These are phyloP conservation scores for Rosa persica DNA, from an alignment of 306 rosid genomes.

Conservation along the genomic window DNA sequence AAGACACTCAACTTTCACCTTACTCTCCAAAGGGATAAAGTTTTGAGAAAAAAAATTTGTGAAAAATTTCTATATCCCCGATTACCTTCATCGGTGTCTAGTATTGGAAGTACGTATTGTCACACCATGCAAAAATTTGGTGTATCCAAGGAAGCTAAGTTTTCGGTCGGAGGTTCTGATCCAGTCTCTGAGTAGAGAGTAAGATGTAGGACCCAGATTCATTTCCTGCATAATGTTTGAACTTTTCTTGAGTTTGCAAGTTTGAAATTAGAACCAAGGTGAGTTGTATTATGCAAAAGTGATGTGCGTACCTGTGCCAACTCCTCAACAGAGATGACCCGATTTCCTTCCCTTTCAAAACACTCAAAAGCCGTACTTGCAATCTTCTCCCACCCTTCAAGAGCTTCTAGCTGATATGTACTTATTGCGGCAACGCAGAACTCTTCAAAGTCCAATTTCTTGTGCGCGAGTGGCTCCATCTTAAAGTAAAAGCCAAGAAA, in stretches of 20 bases:
- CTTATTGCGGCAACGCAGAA: conserved; percentile 90
- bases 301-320: conserved; percentile 72
- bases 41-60: not conserved
- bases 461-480: conserved; percentile 79
- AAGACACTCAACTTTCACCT: conserved; percentile 21
- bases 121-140: conserved; percentile 90
- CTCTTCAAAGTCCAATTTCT: conserved; percentile 83
- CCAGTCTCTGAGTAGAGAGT: conserved; percentile 77
- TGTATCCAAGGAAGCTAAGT: conserved; percentile 78
- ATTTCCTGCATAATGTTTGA: conserved; percentile 64
- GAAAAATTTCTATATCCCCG: conserved; percentile 21
- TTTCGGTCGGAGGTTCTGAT: conserved; percentile 80
- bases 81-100: conserved; percentile 54
- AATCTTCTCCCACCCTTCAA: conserved; percentile 77
- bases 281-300: not conserved
- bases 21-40: conserved; percentile 9
- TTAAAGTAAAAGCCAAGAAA: conserved; percentile 30
- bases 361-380: conserved; percentile 63
- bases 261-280: conserved; percentile 2
- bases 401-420: conserved; percentile 88
- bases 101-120: conserved; percentile 67
- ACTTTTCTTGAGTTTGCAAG: conserved; percentile 13
- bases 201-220: conserved; percentile 74
- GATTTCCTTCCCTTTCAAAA: conserved; percentile 78
- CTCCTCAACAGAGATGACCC: conserved; percentile 75